Evolutionary conservation across 1,284 basidiomycete genomes (phyloP).

Genomic region (Ceratobasidium sp.): DNA sequence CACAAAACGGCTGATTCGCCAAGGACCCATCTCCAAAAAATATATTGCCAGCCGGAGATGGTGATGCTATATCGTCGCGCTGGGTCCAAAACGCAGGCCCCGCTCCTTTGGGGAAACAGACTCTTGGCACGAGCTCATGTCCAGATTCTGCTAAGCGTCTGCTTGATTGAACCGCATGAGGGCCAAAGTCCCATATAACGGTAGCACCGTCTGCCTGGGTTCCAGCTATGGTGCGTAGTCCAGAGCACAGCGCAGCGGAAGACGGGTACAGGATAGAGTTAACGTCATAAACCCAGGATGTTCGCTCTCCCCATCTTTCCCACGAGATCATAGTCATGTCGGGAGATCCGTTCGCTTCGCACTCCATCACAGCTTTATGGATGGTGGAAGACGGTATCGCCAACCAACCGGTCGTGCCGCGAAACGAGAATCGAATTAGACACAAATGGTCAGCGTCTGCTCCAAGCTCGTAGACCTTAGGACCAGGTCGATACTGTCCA

Average conservation of each 20-base stretch:
- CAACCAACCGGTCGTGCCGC: not conserved
- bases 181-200: slow-evolving; percentile 3
- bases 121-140: not conserved
- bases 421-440: not conserved
- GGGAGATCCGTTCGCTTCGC: not conserved
- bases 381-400: slow-evolving; percentile 11
- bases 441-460: slow-evolving; percentile 4
- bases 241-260: not conserved
- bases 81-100: not conserved
- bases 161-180: not conserved
- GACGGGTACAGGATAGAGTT: too few species aligned
- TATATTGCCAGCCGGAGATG: too few species aligned
- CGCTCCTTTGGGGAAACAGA: slow-evolving; percentile 12
- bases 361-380: not conserved
- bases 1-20: slow-evolving; percentile 14
- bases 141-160: not conserved
- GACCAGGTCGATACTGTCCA: slow-evolving; percentile 3
- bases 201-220: not conserved
- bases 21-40: slow-evolving; percentile 13
- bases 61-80: not conserved
- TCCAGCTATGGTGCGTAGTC: slow-evolving; percentile 1
- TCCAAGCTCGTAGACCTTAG: slow-evolving; percentile 1
- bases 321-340: slow-evolving; percentile 13
- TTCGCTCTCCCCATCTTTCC: not conserved
- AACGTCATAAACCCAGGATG: slow-evolving; percentile 13